These are phyloP conservation scores for Oleoguttula mirabilis DNA, from an alignment of 495 filamentous ascomycete species.

Conservation along the genomic window DNA sequence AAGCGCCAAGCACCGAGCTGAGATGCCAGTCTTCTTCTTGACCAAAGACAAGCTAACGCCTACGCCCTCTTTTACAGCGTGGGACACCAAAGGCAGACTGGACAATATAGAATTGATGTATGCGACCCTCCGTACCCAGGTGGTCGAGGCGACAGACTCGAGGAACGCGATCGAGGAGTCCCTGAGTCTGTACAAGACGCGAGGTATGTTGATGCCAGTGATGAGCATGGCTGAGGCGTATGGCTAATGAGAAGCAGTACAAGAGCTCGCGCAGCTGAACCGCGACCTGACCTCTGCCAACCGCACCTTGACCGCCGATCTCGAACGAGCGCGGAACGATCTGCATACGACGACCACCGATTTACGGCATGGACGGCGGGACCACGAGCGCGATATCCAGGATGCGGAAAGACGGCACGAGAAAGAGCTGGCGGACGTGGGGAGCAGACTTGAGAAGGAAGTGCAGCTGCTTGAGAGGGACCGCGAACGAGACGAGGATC, in stretches of 20 bases:
- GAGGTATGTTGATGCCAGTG: constrained; percentile 45
- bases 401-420: constrained; percentile 35
- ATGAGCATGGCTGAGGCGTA: constrained; percentile 2
- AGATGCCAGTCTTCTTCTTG: constrained; percentile 49
- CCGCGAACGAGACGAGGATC: constrained; percentile 24
- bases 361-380: constrained; percentile 40
- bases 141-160: constrained; percentile 49
- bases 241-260: constrained; percentile 38
- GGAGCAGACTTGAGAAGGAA: constrained; percentile 21
- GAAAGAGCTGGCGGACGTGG: constrained; percentile 26
- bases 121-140: constrained; percentile 44
- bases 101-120: constrained; percentile 54
- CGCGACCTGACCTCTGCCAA: constrained; percentile 46
- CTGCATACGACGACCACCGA: constrained; percentile 31
- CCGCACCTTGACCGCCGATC: constrained; percentile 41
- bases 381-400: constrained; percentile 47
- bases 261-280: constrained; percentile 49
- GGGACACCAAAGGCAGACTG: constrained; percentile 57
- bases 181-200: constrained; percentile 55
- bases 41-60: constrained; percentile 54
- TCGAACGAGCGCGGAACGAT: constrained; percentile 44
- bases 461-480: constrained; percentile 23
- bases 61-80: constrained; percentile 54
- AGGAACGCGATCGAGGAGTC: constrained; percentile 54
- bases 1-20: constrained; percentile 22